Base-by-base conservation (phyloP, 768 basidiomycete species). In the Psilocybe cyanescens region DNA sequence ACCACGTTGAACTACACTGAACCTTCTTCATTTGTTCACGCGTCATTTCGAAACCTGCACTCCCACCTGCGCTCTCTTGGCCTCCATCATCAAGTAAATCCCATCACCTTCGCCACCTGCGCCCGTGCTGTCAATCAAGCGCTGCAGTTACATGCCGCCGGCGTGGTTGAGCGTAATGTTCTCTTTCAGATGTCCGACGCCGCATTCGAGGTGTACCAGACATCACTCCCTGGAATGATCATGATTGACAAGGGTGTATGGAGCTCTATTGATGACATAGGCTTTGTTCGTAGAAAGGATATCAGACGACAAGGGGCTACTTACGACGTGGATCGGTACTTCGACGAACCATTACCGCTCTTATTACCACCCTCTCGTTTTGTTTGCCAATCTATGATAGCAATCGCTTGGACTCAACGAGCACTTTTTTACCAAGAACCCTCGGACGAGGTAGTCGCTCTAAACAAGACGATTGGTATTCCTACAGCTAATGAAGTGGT, bases 281-380 rank as follows among this genome's bases (percentile, higher is more conserved):
- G 72, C 3, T 83, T 83, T 57, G 71, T 82, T 51, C 78, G 80
- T 4, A 70, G 75, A 0, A 50, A 70, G 12, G 55, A 45, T 16
- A 44, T 48, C 16, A 57, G 59, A 14, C 56, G 59, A 24, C 59
- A 46, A n/a, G 55, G 57, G 14, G 63, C 62, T 1, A 57, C 66
- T 14, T 63, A 63, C 56, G 16, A 64, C 19, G 45, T 55, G n/a
- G 45, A 56, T 9, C 47, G 59, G 3, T 47, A 35, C 11, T 57
- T 59, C 39, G 55, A 61, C 8, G 50, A 49, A 8, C 9, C 29
- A 3, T 48, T 69, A 3, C 59, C 65, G 0, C 29, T 50, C 2
- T 31, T 72, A 17, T n/a, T 66, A 19, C 33, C 70, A 1, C 70
- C 70, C 1, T 62, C 60, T 12, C 47, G 62, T 16, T 61, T 69